Base-by-base conservation (phyloP, 179 eudicot genomes). In the Camellia oleifera region DNA sequence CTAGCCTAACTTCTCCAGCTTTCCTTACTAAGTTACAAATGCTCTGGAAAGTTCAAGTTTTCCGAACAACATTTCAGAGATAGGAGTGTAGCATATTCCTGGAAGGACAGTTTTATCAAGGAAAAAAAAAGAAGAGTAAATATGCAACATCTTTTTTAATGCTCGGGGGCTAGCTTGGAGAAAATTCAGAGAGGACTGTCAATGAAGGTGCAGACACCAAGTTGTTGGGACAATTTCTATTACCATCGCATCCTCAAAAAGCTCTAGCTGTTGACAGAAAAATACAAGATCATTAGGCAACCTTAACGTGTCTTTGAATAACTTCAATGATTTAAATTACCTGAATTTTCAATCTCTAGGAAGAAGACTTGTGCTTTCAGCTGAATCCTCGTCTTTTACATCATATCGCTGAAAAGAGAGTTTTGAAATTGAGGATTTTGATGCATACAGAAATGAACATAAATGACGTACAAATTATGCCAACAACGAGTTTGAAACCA, bases 331-430 rank as follows among this genome's bases (percentile, higher is more conserved):
- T 52, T 52, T 40, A 72, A 50, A 48, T 52, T 64, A 74, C 84
- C 74, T 78, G 75, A 48, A 78, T 40, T 57, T 54, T 72, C 54
- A 71, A 52, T 44, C 74, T 77, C 61, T 52, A 8, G 85, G 73
- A 44, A 13, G 69, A 58, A 76, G 79, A 65, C 57, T 69, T 6
- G 85, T 81, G 14, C 72, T 70, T 32, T 89, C 92, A 53, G 84
- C 75, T 74, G 87, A 80, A 57, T 81, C 45, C 80, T 74, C 76
- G 40, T 61, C 74, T 85, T 78, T 89, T 60, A 69, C 32, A 54
- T 80, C 87, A 73, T 89, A 91, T 6, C 88, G 85, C 94, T 91
- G 82, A 65, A 81, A 74, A 75, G 7, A 50, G 73, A 77, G 72
- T 69, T 67, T 50, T 5, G 3, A 13, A 57, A 57, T 7, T 57